Conservation (phyloP, 2,329 filamentous ascomycete species). For the Dothideomycetes sp. region DNA sequence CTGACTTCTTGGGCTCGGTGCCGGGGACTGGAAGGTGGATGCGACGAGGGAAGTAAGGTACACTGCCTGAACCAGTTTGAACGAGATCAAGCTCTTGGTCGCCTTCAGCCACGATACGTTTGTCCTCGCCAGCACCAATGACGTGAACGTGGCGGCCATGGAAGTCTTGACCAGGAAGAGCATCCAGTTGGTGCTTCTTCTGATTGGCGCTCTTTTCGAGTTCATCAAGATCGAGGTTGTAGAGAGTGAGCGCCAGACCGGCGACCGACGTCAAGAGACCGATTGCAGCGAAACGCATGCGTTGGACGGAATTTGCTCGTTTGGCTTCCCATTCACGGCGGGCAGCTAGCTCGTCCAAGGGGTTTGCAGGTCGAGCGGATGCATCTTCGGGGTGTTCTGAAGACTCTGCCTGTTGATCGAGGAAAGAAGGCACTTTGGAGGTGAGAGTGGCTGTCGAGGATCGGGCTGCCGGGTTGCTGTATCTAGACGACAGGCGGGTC, state of each 20-base stretch:
- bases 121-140: conserved; percentile 52
- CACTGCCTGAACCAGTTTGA: conserved; percentile 69
- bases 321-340: conserved; percentile 22
- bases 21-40: conserved; percentile 51
- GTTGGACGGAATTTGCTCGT: conserved; percentile 23
- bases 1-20: conserved; percentile 9
- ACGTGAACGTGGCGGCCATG: conserved; percentile 49
- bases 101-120: conserved; percentile 37
- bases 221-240: conserved; percentile 27
- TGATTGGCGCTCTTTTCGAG: conserved; percentile 22
- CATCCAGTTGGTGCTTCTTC: conserved; percentile 25
- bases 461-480: conserved; percentile 27
- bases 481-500: conserved; percentile 24
- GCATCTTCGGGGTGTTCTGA: conserved; percentile 4
- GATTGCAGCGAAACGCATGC: conserved; percentile 29
- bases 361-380: conserved; percentile 14
- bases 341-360: conserved; percentile 20
- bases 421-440: conserved; percentile 11
- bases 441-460: conserved; percentile 18
- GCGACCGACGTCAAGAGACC: conserved; percentile 27
- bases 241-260: conserved; percentile 22
- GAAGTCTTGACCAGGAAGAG: conserved; percentile 32
- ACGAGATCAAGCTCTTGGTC: conserved; percentile 61
- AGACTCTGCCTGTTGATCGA: conserved; percentile 7
- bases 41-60: conserved; percentile 68